Percentiles rank a stretch among this genome's conserved stretches.
Conservation (phyloP, 1,284 basidiomycete species). For the Cystobasidium sp. region DNA sequence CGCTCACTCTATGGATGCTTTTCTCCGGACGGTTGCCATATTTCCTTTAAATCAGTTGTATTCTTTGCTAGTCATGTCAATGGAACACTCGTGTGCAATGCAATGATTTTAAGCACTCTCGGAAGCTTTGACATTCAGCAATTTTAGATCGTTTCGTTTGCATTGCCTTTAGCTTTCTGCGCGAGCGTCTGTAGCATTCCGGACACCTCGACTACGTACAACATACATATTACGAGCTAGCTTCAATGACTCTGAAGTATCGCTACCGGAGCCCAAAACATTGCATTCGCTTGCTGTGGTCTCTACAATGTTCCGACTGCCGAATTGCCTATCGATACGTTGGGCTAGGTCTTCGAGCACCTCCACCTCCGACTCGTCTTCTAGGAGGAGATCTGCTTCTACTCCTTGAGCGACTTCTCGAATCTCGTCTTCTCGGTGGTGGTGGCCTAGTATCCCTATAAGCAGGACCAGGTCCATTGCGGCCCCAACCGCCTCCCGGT, state of each 20-base stretch:
- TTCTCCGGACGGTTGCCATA: conserved; percentile 24
- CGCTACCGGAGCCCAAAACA: too few species aligned
- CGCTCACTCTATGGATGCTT: background rate
- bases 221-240: too few species aligned
- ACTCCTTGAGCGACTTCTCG: conserved; percentile 32
- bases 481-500: conserved; percentile 2
- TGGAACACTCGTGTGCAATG: background rate
- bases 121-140: too few species aligned
- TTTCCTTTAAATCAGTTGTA: background rate
- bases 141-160: too few species aligned
- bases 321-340: conserved; percentile 41
- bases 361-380: conserved; percentile 23
- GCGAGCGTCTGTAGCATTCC: too few species aligned
- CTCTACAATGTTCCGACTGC: too few species aligned
- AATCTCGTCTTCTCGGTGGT: conserved; percentile 17
- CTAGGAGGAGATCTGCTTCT: conserved; percentile 41
- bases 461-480: conserved; percentile 10
- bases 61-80: background rate
- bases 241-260: background rate
- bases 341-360: conserved; percentile 35
- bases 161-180: too few species aligned
- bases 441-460: conserved; percentile 17
- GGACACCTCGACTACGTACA: too few species aligned
- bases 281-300: too few species aligned
- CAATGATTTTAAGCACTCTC: too few species aligned